Evolutionary conservation across 192 early-diverging fungal genomes (phyloP), one percentile per base, ranked within the genome.

Genomic region (Coemansia sp.): DNA sequence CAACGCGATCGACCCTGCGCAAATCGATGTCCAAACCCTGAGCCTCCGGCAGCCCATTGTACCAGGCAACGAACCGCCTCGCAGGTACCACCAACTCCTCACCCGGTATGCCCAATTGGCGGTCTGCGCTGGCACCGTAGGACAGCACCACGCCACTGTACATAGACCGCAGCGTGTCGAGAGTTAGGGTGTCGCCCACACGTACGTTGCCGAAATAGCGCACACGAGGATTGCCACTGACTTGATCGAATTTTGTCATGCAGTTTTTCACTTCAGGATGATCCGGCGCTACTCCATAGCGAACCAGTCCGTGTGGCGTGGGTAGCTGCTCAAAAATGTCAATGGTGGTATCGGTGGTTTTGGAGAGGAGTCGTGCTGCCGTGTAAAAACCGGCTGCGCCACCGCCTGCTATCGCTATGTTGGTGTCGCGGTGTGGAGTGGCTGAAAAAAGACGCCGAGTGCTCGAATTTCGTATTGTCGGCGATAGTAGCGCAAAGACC

Each of bases 211-310:
- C 95, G 21, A 94, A 77, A 62, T 91, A 96, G 23, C 83, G 84
- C 43, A 93, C 91, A 0, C 90, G 77, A 7, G 84, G 67, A 66
- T 92, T 84, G 23, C 67, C 45, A 0, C 91, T 88, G 2, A 95
- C 88, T 20, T 90, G 82, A 48, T 94, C 89, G 70, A 99, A 97
- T 59, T 91, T 94, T 68, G 86, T 75, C 78, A 88, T 94, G 18
- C 70, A 73, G 66, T 74, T 76, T 84, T 99, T 99, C 23, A 96
- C 97, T 79, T 97, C 95, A 6, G 92, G 94, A 68, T 99, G 97
- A 75, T 97, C 94, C 5, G 97, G 94, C 21, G 97, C 95, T 14
- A 99, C 95, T 28, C 95, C 97, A 75, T 87, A 99, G 2, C 95
- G 86, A 25, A 94, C 94, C 6, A 97, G 83, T 2, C 97, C 95